Conservation (phyloP, 176 grass and related monocot species). For the Oryza brachyantha region DNA sequence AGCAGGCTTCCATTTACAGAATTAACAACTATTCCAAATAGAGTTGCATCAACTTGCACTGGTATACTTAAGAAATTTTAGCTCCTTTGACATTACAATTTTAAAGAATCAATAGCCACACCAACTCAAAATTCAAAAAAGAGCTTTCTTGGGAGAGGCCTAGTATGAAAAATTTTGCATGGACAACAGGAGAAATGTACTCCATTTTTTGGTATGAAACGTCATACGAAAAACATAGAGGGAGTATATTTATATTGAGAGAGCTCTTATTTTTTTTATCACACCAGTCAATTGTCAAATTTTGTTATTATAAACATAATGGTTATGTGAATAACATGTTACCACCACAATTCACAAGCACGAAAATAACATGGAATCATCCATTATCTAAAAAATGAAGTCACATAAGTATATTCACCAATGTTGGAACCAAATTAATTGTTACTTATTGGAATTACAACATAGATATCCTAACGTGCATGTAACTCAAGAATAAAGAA, state of each 20-base stretch:
- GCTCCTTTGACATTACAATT: constrained; percentile 9
- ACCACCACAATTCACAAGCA: not conserved
- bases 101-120: too few species aligned
- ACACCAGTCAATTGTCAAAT: not conserved
- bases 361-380: not conserved
- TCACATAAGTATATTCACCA: not conserved
- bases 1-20: not conserved
- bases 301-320: not conserved
- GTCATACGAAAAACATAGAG: too few species aligned
- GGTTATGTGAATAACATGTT: not conserved
- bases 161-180: constrained; percentile 1
- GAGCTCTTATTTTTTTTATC: constrained; percentile 11
- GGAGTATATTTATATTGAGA: constrained; percentile 18
- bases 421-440: constrained; percentile 1
- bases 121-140: constrained; percentile 1
- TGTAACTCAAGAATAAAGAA: constrained; percentile 16
- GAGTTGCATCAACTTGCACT: constrained; percentile 9
- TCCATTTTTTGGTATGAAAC: too few species aligned
- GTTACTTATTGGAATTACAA: not conserved
- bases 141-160: not conserved
- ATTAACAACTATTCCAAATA: constrained; percentile 15
- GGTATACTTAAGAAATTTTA: constrained; percentile 7
- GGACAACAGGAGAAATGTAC: too few species aligned
- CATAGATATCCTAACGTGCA: not conserved
- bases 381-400: too few species aligned